Evolutionary conservation across 2,329 filamentous ascomycete species (phyloP).

Genomic region (Epichloe brachyelytri): DNA sequence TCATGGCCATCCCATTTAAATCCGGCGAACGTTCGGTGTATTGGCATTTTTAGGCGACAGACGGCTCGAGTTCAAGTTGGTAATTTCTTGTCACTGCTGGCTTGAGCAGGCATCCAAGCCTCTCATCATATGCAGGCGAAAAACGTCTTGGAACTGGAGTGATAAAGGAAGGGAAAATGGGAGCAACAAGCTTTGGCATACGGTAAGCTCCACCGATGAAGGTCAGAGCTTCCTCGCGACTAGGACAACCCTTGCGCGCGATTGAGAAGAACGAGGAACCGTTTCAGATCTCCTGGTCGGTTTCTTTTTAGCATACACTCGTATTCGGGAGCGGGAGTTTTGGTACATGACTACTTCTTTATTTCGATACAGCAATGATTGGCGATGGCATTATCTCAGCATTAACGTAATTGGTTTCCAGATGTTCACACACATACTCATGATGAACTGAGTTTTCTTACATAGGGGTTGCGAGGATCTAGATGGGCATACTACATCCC

Average conservation of each 20-base stretch:
- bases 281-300: not conserved
- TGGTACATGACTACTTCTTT: not conserved
- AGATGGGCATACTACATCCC: constrained; percentile 1
- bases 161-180: not conserved
- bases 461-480: not conserved
- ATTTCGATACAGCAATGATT: not conserved
- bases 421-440: not conserved
- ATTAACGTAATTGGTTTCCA: constrained; percentile 1
- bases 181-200: not conserved
- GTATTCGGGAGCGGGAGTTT: not conserved
- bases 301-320: not conserved
- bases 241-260: too few relatives aligned
- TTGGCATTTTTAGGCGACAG: not conserved
- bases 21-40: constrained; percentile 4
- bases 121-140: not conserved
- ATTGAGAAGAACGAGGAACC: too few relatives aligned
- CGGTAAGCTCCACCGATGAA: not conserved
- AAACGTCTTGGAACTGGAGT: not conserved
- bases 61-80: not conserved
- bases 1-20: constrained; percentile 37
- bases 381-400: not conserved
- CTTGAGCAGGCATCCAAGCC: too few relatives aligned
- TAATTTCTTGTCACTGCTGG: too few relatives aligned
- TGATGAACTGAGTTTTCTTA: not conserved
- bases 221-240: not conserved